Percentiles rank a stretch among this genome's conserved stretches.
Evolutionary conservation across 805 yeast species (phyloP).

Genomic region (Wickerhamiella nectarea): DNA sequence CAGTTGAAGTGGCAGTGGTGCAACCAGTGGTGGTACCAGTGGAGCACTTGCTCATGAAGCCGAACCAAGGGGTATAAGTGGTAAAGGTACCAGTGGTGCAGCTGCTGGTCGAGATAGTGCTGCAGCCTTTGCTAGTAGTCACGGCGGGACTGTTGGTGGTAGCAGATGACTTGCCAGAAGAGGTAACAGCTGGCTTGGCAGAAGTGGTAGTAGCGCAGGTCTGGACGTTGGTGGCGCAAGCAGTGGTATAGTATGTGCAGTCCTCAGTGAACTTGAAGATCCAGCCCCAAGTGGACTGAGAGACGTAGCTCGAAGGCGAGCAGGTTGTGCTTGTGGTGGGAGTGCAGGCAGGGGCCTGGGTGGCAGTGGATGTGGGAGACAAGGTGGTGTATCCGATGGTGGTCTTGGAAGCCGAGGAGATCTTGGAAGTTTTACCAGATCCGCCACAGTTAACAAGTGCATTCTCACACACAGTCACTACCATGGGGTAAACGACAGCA

Average conservation of each 20-base stretch:
- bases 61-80: no score
- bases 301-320: background rate
- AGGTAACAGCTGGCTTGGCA: background rate
- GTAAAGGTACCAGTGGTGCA: no score
- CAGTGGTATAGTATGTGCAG: background rate
- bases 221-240: background rate
- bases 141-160: background rate
- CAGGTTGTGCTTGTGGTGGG: background rate
- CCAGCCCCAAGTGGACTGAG: background rate
- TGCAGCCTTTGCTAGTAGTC: background rate
- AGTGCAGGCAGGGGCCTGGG: background rate
- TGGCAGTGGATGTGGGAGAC: background rate
- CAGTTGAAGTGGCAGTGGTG: background rate
- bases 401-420: background rate
- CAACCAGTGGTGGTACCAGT: background rate
- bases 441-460: background rate
- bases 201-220: background rate
- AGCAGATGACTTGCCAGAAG: no score
- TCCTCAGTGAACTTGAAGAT: background rate
- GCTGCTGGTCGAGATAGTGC: background rate
- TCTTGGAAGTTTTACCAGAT: background rate
- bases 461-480: constrained; percentile 5
- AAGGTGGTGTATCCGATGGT: background rate
- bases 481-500: constrained; percentile 4
- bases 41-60: background rate